Base-by-base conservation (phyloP, 345 rosid genomes). In the Melastoma malabathricum region DNA sequence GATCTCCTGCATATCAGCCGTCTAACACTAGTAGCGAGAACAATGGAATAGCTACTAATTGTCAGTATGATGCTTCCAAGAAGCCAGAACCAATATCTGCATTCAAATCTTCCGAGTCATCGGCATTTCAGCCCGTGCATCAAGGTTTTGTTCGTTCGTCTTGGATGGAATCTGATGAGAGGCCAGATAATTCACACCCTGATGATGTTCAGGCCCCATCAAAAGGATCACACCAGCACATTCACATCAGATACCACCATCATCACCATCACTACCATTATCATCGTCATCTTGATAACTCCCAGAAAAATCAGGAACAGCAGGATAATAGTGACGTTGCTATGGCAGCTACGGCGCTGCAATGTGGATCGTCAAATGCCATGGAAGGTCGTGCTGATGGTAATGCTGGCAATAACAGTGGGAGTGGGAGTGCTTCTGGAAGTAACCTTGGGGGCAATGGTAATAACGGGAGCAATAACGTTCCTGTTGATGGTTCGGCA, bases 401-500 rank as follows among this genome's bases (percentile, higher is more conserved):
- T 49, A 53, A 56, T 52, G 46, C 50, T 58, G 66, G 57, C 31
- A 63, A 67, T 57, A 31, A 48, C 54, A 68, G 59, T 67, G 53
- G 64, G 44, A 75, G 62, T 48, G 71, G 70, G 17, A 70, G 73
- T 34, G 75, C 57, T 47, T 66, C 73, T 3, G 75, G 74, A 56
- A 75, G 81, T 62, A 63, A 73, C 60, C 73, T 64, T 39, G 75
- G 77, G 46, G 69, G 78, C 68, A 62, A 71, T 60, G 72, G 75
- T 43, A 72, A 61, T 52, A 70, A 60, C 19, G 74, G 69, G 43
- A 56, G 77, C 60, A 58, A 62, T 54, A 22, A 31, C 12, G 59
- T 55, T 18, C 45, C 67, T 57, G 65, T 60, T 63, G 54, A 56
- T 44, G 50, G 50, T 52, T 66, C 52, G 59, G 46, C 52, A n/a